A percentile compares a stretch with the other conserved stretches of the same genome.
These are phyloP conservation scores for Podospora pseudocomata DNA, from an alignment of 495 filamentous ascomycete species.

Conservation along the genomic window DNA sequence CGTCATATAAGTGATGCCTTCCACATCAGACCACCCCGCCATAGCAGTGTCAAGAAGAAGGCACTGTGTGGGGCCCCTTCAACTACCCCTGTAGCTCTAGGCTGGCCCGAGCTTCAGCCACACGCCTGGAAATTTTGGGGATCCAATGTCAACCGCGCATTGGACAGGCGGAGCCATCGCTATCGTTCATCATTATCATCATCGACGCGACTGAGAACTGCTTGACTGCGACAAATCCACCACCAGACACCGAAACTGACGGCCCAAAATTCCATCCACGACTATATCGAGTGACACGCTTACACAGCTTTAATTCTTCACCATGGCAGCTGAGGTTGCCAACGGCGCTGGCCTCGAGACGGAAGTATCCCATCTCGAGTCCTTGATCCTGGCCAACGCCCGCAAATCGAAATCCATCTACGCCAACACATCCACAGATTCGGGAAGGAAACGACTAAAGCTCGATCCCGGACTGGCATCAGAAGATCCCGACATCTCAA, in stretches of 20 bases:
- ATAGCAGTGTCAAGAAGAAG: slow-evolving; percentile 3
- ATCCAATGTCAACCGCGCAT: background rate
- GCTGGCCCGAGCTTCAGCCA: slow-evolving; percentile 32
- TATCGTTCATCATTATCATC: slow-evolving; percentile 12
- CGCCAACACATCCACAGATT: slow-evolving; percentile 28
- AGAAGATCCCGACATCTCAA: slow-evolving; percentile 38
- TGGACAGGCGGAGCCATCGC: slow-evolving; percentile 14
- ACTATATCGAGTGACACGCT: background rate
- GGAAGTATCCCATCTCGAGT: slow-evolving; percentile 31
- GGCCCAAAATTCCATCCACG: background rate
- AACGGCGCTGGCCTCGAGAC: slow-evolving; percentile 21
- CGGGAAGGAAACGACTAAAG: slow-evolving; percentile 42
- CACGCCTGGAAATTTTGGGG: slow-evolving; percentile 19
- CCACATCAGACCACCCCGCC: slow-evolving; percentile 18
- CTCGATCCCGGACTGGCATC: slow-evolving; percentile 36
- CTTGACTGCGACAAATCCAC: background rate
- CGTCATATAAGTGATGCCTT: slow-evolving; percentile 37
- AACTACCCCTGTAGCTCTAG: background rate
- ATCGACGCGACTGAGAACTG: slow-evolving; percentile 9
- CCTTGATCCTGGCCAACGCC: slow-evolving; percentile 41
- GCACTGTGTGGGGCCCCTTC: background rate
- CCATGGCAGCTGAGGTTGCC: slow-evolving; percentile 33
- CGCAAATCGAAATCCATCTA: slow-evolving; percentile 41
- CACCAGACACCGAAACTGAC: background rate
- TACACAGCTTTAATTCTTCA: background rate